A percentile compares a stretch with the other conserved stretches of the same genome.
phyloP scores from a whole-genome alignment of 2,329 filamentous ascomycete species.

The Penicillium sp. region DNA sequence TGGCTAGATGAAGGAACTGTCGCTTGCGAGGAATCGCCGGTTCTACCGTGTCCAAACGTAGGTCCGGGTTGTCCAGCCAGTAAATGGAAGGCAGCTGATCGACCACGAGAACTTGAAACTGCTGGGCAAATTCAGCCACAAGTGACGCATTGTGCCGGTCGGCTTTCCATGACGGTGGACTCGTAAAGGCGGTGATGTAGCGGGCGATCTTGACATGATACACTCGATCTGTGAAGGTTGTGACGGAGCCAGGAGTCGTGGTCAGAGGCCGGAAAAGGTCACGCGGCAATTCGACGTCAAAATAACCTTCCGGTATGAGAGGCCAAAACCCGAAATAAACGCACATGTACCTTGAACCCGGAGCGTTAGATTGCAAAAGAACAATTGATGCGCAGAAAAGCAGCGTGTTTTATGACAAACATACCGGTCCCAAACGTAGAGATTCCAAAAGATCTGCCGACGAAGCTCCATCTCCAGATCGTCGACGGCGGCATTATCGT shows the following conservation, averaged over 20 bases:
- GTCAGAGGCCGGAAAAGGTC: slow-evolving; percentile 9
- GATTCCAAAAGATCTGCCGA: slow-evolving; percentile 12
- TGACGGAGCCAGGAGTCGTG: slow-evolving; percentile 9
- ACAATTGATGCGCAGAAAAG: too few relatives aligned
- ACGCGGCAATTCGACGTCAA: slow-evolving; percentile 12
- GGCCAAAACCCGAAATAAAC: slow-evolving; percentile 14
- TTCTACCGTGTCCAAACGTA: slow-evolving; percentile 7
- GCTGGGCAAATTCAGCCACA: slow-evolving; percentile 13
- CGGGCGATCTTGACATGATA: slow-evolving; percentile 14
- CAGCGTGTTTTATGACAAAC: neutral
- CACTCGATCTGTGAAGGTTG: slow-evolving; percentile 14
- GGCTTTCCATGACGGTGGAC: slow-evolving; percentile 12
- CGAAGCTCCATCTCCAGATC: slow-evolving; percentile 14
- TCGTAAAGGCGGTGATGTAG: slow-evolving; percentile 14
- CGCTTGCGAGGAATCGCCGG: slow-evolving; percentile 5
- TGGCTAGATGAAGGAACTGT: slow-evolving; percentile 8
- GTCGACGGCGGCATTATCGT: slow-evolving; percentile 3
- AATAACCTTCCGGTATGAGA: slow-evolving; percentile 15
- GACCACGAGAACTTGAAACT: slow-evolving; percentile 12
- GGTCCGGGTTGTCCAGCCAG: slow-evolving; percentile 10
- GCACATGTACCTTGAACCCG: slow-evolving; percentile 8
- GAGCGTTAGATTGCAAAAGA: neutral
- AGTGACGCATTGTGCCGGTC: slow-evolving; percentile 8
- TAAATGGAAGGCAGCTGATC: slow-evolving; percentile 10
- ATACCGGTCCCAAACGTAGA: slow-evolving; percentile 15